Base-by-base conservation (phyloP, 108 stramenopile genomes). In the Cyclostephanos invisitatus region DNA sequence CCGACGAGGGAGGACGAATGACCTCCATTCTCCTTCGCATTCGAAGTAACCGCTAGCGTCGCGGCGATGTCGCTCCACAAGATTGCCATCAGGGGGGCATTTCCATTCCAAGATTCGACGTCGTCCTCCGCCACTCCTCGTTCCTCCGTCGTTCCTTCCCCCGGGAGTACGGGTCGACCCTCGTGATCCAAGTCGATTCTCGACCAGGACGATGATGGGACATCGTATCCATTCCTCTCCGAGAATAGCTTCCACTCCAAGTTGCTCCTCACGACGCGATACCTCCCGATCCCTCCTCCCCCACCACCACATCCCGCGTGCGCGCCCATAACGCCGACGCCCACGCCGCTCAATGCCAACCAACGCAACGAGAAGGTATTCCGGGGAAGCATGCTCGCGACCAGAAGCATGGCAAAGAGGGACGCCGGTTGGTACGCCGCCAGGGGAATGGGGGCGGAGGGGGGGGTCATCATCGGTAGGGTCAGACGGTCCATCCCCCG, bases 311-410 rank as follows among this genome's bases (percentile, higher is more conserved):
- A n/a, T 37, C 21, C 27, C 60, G 32, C 27, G 28, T 24, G 22
- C 37, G 21, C 29, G 7, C 59, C 21, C 17, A 53, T 5, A 22
- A 29, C 63, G 44, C 44, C 44, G 44, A 57, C 66, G 51, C 49
- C 67, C 53, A 40, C 48, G 37, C 53, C 48, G 50, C 69, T 66
- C 58, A 77, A 47, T 20, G 69, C 69, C 64, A 77, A 58, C 76
- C 76, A 77, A 12, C 76, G 50, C 46, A 78, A 68, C 22, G 70
- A 72, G 48, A 78, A 71, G 20, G 77, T 67, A 44, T 78, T 78
- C 66, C 62, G 72, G 37, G 70, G 65, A 57, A 78, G 37, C 0
- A 75, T 17, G 18, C 58, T 55, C 14, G 77, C 77, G 46, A 72
- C 71, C 24, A 72, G 27, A 0, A 72, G 61, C 71, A 72, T 62